phyloP scores from a whole-genome alignment of 129 eudicot genomes.

The Cynara cardunculus region DNA sequence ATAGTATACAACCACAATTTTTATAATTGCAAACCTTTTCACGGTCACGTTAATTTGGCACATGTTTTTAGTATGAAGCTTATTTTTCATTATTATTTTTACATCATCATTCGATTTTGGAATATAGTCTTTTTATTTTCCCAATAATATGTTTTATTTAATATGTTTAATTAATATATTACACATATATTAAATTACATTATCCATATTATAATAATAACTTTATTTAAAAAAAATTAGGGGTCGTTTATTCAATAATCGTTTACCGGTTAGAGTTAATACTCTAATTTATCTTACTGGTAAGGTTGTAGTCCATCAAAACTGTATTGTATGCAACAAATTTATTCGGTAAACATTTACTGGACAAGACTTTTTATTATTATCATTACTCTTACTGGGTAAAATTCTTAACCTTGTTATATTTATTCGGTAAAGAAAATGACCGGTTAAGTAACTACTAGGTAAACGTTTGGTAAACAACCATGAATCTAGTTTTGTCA shows the following conservation, averaged over 20 bases:
- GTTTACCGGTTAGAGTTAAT: no score
- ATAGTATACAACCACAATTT: not conserved
- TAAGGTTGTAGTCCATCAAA: no score
- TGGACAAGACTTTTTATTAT: no score
- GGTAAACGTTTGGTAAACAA: no score
- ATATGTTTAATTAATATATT: not conserved
- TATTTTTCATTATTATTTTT: not conserved
- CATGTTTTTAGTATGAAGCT: not conserved
- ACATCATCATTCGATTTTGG: not conserved
- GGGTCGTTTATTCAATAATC: no score
- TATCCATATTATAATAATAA: no score
- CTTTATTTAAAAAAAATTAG: not conserved
- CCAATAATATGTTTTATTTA: not conserved
- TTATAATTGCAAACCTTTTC: not conserved
- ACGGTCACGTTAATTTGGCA: not conserved
- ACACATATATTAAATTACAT: not conserved
- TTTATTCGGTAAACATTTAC: no score
- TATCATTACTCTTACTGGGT: no score
- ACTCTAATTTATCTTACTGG: not conserved
- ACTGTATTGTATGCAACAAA: no score
- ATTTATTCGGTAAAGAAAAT: no score
- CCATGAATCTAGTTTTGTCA: no score
- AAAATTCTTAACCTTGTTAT: not conserved
- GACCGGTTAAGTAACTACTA: no score
- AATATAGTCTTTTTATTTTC: not conserved